These are phyloP conservation scores for Aspergillus persii DNA, from an alignment of 2,329 filamentous ascomycete species.

Conservation along the genomic window DNA sequence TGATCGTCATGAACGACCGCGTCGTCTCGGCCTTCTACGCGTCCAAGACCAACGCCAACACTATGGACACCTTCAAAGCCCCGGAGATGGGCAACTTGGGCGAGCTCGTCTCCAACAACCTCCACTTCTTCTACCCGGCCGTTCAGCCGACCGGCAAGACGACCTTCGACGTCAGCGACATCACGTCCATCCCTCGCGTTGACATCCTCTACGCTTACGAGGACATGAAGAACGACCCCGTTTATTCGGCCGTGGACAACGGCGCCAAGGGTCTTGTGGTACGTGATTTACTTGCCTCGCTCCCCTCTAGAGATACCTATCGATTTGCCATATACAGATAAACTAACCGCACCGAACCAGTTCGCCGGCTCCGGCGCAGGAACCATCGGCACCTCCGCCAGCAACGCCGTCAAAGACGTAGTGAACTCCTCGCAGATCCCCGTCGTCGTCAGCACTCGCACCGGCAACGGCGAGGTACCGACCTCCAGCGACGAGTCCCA, in stretches of 20 bases:
- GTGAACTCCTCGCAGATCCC: conserved; percentile 17
- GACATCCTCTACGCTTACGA: conserved; percentile 28
- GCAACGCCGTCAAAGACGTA: conserved; percentile 16
- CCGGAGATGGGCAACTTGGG: conserved; percentile 59
- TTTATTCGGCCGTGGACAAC: conserved; percentile 21
- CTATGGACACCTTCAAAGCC: conserved; percentile 61
- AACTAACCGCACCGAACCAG: not conserved
- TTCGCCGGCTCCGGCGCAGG: conserved; percentile 26
- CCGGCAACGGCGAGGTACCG: conserved; percentile 26
- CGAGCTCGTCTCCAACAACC: conserved; percentile 56
- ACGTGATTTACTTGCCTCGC: conserved; percentile 3
- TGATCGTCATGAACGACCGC: conserved; percentile 63
- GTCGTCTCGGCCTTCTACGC: conserved; percentile 59
- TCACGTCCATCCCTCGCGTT: conserved; percentile 23
- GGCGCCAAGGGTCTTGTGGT: conserved; percentile 27
- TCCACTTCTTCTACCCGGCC: conserved; percentile 60
- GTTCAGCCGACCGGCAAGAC: conserved; percentile 48
- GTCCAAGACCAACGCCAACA: conserved; percentile 63
- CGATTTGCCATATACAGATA: too few relatives aligned
- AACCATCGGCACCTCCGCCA: conserved; percentile 18
- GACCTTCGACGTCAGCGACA: conserved; percentile 12
- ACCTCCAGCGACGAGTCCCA: conserved; percentile 12
- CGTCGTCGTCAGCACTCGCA: conserved; percentile 23
- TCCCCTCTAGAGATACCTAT: too few relatives aligned
- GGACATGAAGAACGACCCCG: conserved; percentile 25